Evolutionary conservation across 306 rosid species (phyloP), one percentile per base, ranked within the genome.

Genomic region (Hylodesmum podocarpum): DNA sequence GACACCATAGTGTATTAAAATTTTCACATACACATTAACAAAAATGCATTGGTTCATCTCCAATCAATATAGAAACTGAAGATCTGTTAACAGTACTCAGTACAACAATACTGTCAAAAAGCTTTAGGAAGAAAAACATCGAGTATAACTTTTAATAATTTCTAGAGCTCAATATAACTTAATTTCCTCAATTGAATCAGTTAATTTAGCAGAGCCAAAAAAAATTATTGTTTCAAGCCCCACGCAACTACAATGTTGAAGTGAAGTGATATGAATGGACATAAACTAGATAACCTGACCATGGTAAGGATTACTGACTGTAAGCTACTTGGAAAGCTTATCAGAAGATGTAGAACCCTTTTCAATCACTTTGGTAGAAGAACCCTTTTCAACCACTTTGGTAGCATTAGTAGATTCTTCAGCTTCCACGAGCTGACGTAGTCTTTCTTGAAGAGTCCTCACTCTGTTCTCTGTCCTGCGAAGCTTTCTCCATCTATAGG

Each of bases 401-500:
- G 89, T 78, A 46, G 89, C 72, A 75, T 49, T 83, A 16, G 85
- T 70, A 46, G 92, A 77, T 53, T 88, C 78, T 43, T 93, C 90
- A 19, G 88, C 88, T 82, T 84, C 92, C 34, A 78, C 77, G 33
- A 80, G 85, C 88, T 86, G 49, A 4, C 90, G 86, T 6, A 91
- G 84, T 83, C 79, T 88, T 78, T 80, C 91, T 66, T 86, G 92
- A 64, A 88, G 91, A 2, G 34, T 57, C 15, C 88, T 83, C 21
- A 94, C 96, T 64, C 93, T 87, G 74, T 76, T 82, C 86, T 94
- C 92, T 1, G 92, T 94, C 82, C 69, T 87, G 65, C 96, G 93
- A 70, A 94, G 97, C 88, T 79, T 91, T 79, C 98, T 88, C 89
- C 89, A 88, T 79, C 97, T 83, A 82, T 91, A 93, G 61, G 90